These are phyloP conservation scores for Malassezia yamatoensis DNA, from an alignment of 1,284 basidiomycete species.

Conservation along the genomic window DNA sequence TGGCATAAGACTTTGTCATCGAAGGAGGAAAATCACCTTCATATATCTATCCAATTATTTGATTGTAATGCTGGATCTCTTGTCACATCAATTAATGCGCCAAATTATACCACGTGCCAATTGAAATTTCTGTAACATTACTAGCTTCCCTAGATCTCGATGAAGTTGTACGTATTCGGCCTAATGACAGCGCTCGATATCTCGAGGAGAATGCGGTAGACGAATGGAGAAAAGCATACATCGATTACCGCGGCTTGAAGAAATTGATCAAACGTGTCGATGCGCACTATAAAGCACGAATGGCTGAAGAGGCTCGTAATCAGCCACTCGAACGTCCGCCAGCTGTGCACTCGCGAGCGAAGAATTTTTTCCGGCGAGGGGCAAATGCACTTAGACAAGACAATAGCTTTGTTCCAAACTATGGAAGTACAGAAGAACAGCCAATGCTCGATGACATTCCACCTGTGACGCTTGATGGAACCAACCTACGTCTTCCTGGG, in stretches of 20 bases:
- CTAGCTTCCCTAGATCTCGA: background rate
- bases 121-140: background rate
- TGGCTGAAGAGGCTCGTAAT: background rate
- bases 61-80: no score
- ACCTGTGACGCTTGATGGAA: conserved; percentile 21
- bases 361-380: background rate
- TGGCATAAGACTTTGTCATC: no score
- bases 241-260: conserved; percentile 47
- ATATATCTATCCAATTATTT: no score
- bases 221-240: conserved; percentile 46
- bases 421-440: conserved; percentile 6
- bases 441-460: conserved; percentile 4
- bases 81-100: no score
- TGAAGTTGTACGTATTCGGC: conserved; percentile 17
- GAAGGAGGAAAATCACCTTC: no score
- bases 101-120: no score
- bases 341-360: background rate
- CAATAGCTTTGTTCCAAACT: background rate
- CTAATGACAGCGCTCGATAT: conserved; percentile 25
- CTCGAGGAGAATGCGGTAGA: conserved; percentile 40
- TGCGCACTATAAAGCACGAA: conserved; percentile 19
- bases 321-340: background rate
- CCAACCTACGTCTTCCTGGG: conserved; percentile 17
- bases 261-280: conserved; percentile 48
- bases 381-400: background rate